These are phyloP conservation scores for Jamesozyma lodderae DNA, from an alignment of 805 yeast species.

Conservation along the genomic window DNA sequence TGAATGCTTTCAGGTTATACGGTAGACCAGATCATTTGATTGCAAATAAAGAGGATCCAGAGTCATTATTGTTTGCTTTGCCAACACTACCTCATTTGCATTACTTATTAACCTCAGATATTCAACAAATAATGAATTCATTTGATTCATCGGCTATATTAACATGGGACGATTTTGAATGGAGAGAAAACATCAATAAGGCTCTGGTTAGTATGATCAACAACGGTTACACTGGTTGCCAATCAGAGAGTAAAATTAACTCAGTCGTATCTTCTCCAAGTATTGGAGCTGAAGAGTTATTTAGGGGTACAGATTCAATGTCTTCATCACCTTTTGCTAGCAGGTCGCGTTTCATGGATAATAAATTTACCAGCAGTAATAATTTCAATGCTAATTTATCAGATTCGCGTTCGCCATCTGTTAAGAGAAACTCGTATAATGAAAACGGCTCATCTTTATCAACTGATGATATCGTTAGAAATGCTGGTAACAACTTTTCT, in stretches of 20 bases:
- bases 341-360: background rate
- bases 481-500: too few species aligned
- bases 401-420: background rate
- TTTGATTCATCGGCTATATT: slow-evolving; percentile 25
- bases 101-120: slow-evolving; percentile 51
- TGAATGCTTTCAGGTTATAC: slow-evolving; percentile 60
- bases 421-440: too few species aligned
- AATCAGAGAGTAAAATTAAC: slow-evolving; percentile 50
- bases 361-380: background rate
- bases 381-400: background rate
- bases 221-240: slow-evolving; percentile 71
- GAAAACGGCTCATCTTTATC: too few species aligned
- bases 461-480: too few species aligned
- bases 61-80: slow-evolving; percentile 57
- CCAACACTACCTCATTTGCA: slow-evolving; percentile 66
- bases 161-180: slow-evolving; percentile 49
- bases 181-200: slow-evolving; percentile 50
- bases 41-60: slow-evolving; percentile 44
- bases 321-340: background rate
- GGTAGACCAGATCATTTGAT: slow-evolving; percentile 62
- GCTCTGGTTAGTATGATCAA: slow-evolving; percentile 42
- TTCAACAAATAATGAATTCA: slow-evolving; percentile 32
- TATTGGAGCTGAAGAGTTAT: slow-evolving; percentile 29
- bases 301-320: slow-evolving; percentile 10
- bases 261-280: slow-evolving; percentile 52